phyloP scores from a whole-genome alignment of 2,329 filamentous ascomycete species.

The Gaeumannomyces tritici region DNA sequence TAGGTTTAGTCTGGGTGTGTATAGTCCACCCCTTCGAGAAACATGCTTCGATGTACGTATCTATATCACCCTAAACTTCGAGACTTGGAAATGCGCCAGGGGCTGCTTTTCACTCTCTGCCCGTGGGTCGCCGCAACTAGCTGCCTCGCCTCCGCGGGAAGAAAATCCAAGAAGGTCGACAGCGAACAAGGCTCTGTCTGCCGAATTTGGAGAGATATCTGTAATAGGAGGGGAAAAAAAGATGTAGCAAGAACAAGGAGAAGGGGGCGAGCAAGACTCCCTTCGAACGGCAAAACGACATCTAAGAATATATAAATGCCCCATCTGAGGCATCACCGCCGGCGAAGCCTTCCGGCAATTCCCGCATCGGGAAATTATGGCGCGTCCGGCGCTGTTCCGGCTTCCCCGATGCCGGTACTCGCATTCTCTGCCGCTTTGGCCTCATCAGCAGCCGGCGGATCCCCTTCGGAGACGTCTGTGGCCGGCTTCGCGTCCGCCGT shows the following conservation, averaged over 20 bases:
- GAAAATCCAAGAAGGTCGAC: neutral
- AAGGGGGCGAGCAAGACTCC: too few relatives aligned
- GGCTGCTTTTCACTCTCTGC: neutral
- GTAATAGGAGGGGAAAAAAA: neutral
- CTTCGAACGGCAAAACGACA: neutral
- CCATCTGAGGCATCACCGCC: neutral
- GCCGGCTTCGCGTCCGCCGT: neutral
- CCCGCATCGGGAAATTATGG: neutral
- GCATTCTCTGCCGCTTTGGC: neutral
- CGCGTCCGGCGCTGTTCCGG: neutral
- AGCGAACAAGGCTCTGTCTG: neutral
- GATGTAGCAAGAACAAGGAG: neutral
- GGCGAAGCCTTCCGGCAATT: neutral
- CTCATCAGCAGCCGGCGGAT: neutral
- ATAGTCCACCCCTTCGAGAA: too few relatives aligned
- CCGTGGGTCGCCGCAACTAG: too few relatives aligned
- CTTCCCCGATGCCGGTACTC: neutral
- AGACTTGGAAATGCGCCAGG: neutral
- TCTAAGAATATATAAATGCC: neutral
- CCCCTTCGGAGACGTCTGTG: neutral
- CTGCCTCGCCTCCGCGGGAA: neutral
- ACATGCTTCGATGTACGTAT: too few relatives aligned
- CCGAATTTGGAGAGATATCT: neutral
- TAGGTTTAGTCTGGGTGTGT: too few relatives aligned
- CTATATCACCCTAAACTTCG: neutral